phyloP scores from a whole-genome alignment of 106 monocot species.

The Platanthera zijinensis region DNA sequence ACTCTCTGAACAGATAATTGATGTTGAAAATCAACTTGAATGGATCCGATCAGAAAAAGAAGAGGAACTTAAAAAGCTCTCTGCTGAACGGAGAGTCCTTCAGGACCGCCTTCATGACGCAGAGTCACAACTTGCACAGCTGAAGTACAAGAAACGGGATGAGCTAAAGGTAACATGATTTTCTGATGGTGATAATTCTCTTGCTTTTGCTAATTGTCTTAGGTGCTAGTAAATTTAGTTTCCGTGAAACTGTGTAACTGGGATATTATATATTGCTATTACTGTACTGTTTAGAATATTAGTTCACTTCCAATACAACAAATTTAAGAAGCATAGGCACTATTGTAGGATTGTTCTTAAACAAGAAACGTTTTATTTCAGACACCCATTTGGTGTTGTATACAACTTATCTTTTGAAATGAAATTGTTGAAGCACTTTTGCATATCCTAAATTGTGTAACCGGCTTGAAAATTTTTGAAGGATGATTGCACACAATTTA shows the following conservation, averaged over 20 bases:
- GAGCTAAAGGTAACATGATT: slow-evolving; percentile 62
- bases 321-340: neutral
- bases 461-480: neutral
- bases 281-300: neutral
- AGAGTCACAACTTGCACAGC: slow-evolving; percentile 73
- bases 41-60: slow-evolving; percentile 90
- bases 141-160: slow-evolving; percentile 78
- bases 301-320: neutral
- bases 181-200: neutral
- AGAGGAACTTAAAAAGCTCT: slow-evolving; percentile 68
- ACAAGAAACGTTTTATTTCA: neutral
- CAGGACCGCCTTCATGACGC: slow-evolving; percentile 88
- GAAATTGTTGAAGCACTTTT: neutral
- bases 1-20: slow-evolving; percentile 54
- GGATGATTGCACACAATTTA: neutral
- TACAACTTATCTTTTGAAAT: neutral
- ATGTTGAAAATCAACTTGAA: slow-evolving; percentile 83
- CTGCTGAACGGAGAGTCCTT: slow-evolving; percentile 62
- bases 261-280: neutral
- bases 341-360: neutral
- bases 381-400: neutral
- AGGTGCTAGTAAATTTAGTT: neutral
- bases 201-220: neutral
- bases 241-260: neutral
- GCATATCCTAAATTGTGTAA: neutral